A percentile compares a stretch with the other conserved stretches of the same genome.
phyloP scores from a whole-genome alignment of 225 moss, liverwort and hornwort genomes.

The Polytrichum formosum region DNA sequence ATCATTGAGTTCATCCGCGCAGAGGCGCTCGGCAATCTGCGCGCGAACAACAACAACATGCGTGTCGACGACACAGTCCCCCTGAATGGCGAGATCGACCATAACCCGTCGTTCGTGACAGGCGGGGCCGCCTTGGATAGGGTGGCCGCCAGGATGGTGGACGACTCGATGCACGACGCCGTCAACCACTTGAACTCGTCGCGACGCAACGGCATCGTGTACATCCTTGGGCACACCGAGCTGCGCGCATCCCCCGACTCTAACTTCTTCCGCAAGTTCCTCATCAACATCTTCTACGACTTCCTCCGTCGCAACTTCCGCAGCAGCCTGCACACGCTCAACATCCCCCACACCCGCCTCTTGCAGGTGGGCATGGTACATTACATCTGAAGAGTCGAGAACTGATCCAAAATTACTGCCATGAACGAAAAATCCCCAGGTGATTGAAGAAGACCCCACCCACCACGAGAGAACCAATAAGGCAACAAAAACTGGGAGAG shows the following conservation, averaged over 20 bases:
- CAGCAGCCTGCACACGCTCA: slow-evolving; percentile 32
- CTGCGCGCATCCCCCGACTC: slow-evolving; percentile 49
- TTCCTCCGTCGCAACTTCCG: slow-evolving; percentile 62
- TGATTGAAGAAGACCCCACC: background rate
- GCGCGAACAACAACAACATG: background rate
- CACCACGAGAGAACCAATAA: background rate
- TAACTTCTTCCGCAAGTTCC: slow-evolving; percentile 40
- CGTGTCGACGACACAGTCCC: background rate
- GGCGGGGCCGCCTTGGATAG: background rate
- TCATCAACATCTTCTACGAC: slow-evolving; percentile 52
- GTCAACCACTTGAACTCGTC: slow-evolving; percentile 37
- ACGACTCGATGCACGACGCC: slow-evolving; percentile 29
- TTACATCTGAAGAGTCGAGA: slow-evolving; percentile 44
- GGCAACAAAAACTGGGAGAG: background rate
- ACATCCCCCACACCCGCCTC: slow-evolving; percentile 53
- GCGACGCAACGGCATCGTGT: slow-evolving; percentile 59
- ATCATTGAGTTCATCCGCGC: slow-evolving; percentile 34
- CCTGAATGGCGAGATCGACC: background rate
- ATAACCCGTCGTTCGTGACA: background rate
- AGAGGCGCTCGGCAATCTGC: slow-evolving; percentile 30
- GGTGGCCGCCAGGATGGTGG: background rate
- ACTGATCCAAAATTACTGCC: background rate
- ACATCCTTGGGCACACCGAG: slow-evolving; percentile 58
- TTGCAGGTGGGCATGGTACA: slow-evolving; percentile 86
- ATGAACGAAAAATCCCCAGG: no score